A percentile compares a stretch with the other conserved stretches of the same genome.
Conservation (phyloP, 495 filamentous ascomycete genomes). For the Aspergillus biplanus region DNA sequence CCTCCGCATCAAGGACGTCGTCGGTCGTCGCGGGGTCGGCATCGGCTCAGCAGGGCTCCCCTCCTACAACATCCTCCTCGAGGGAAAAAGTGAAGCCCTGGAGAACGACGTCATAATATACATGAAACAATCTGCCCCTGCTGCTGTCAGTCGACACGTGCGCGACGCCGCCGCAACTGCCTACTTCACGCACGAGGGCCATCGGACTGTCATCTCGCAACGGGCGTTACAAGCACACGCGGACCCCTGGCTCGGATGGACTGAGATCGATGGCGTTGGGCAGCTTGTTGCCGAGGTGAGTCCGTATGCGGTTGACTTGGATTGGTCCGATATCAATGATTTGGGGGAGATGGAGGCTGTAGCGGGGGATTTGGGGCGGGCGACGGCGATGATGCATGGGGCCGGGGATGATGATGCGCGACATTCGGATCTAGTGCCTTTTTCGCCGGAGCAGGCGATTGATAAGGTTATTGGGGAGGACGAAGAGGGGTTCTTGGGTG, state of each 20-base stretch:
- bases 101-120: slow-evolving; percentile 27
- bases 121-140: slow-evolving; percentile 24
- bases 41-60: slow-evolving; percentile 27
- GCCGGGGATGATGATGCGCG: slow-evolving; percentile 19
- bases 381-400: slow-evolving; percentile 26
- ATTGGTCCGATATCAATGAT: slow-evolving; percentile 26
- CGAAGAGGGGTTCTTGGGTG: slow-evolving; percentile 12
- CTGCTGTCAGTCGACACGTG: slow-evolving; percentile 22
- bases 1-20: slow-evolving; percentile 21
- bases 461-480: slow-evolving; percentile 8
- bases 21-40: slow-evolving; percentile 24
- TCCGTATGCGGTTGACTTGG: slow-evolving; percentile 22
- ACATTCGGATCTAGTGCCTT: slow-evolving; percentile 16
- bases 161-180: slow-evolving; percentile 10
- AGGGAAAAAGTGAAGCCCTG: slow-evolving; percentile 24
- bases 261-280: slow-evolving; percentile 24
- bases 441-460: slow-evolving; percentile 20
- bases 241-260: slow-evolving; percentile 25
- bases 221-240: slow-evolving; percentile 24
- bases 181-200: slow-evolving; percentile 26
- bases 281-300: slow-evolving; percentile 26
- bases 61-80: slow-evolving; percentile 22
- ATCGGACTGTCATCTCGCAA: slow-evolving; percentile 26
- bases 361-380: slow-evolving; percentile 18
- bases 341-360: slow-evolving; percentile 16